Evolutionary conservation across 2,329 filamentous ascomycete genomes (phyloP).

Genomic region (Coniochaeta pulveracea): DNA sequence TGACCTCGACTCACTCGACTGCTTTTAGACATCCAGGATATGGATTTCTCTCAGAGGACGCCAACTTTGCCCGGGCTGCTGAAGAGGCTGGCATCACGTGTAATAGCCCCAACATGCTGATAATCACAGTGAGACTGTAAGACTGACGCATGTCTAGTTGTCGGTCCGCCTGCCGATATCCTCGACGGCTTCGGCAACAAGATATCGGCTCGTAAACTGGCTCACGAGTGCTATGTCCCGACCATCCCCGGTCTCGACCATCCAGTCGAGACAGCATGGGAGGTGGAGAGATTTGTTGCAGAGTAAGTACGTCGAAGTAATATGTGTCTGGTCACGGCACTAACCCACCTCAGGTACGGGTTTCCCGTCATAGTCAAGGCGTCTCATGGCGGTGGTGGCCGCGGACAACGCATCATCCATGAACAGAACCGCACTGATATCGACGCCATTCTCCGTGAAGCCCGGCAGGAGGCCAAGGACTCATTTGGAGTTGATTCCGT

Average conservation of each 20-base stretch:
- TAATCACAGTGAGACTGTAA: background rate
- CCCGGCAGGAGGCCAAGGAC: slow-evolving; percentile 37
- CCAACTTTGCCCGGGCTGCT: slow-evolving; percentile 43
- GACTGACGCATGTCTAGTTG: slow-evolving; percentile 27
- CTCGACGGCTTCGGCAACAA: slow-evolving; percentile 49
- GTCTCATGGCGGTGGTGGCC: slow-evolving; percentile 45
- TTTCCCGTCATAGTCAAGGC: slow-evolving; percentile 42
- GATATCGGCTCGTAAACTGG: slow-evolving; percentile 42
- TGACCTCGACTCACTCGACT: too few relatives aligned
- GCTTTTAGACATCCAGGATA: slow-evolving; percentile 53
- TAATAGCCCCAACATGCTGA: background rate
- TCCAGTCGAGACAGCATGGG: background rate
- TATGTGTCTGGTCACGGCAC: slow-evolving; percentile 26
- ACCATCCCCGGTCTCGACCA: slow-evolving; percentile 23
- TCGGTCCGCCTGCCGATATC: slow-evolving; percentile 40
- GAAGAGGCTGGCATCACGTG: slow-evolving; percentile 35
- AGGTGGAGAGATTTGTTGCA: background rate
- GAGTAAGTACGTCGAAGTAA: background rate
- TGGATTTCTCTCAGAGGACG: slow-evolving; percentile 53
- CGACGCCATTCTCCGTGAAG: slow-evolving; percentile 33
- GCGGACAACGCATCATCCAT: slow-evolving; percentile 44
- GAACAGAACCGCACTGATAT: slow-evolving; percentile 20
- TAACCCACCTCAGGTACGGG: slow-evolving; percentile 21
- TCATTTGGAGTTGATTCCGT: slow-evolving; percentile 45
- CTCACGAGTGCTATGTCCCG: slow-evolving; percentile 30